A percentile compares a stretch with the other conserved stretches of the same genome.
Conservation (phyloP, 139 green algal species). For the Picocystis salinarum region DNA sequence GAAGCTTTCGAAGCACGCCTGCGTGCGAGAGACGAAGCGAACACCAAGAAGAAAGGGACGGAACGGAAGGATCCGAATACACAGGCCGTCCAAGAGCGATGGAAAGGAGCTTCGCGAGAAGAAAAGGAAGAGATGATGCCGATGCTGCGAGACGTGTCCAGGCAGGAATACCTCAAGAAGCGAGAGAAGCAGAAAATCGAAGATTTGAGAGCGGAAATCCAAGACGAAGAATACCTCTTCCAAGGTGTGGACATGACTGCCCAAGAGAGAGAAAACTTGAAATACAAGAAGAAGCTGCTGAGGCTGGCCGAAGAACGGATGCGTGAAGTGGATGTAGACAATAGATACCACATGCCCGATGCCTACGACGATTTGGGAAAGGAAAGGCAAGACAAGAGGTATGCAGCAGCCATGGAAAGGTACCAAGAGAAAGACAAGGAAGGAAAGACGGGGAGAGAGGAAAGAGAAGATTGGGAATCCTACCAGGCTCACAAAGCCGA, state of each 20-base stretch:
- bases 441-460: too few relatives aligned
- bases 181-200: slow-evolving; percentile 67
- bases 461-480: slow-evolving; percentile 82
- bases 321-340: slow-evolving; percentile 5
- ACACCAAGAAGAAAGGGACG: slow-evolving; percentile 36
- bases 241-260: slow-evolving; percentile 42
- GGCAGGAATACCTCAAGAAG: slow-evolving; percentile 92
- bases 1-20: slow-evolving; percentile 76
- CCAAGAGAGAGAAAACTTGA: slow-evolving; percentile 65
- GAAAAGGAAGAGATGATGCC: slow-evolving; percentile 16
- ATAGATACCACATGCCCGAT: slow-evolving; percentile 71
- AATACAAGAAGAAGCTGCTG: slow-evolving; percentile 55
- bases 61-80: slow-evolving; percentile 7
- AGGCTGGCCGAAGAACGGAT: slow-evolving; percentile 26
- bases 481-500: slow-evolving; percentile 65
- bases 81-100: slow-evolving; percentile 14
- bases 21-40: slow-evolving; percentile 31
- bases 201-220: slow-evolving; percentile 40
- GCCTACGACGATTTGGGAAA: slow-evolving; percentile 49
- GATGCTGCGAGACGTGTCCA: slow-evolving; percentile 41
- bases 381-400: slow-evolving; percentile 25
- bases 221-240: slow-evolving; percentile 63
- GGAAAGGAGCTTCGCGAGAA: slow-evolving; percentile 12
- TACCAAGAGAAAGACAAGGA: slow-evolving; percentile 41
- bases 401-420: slow-evolving; percentile 37